A percentile compares a stretch with the other conserved stretches of the same genome.
Evolutionary conservation across 2,329 filamentous ascomycete species (phyloP).

Genomic region (Aspergillus viridinutans): DNA sequence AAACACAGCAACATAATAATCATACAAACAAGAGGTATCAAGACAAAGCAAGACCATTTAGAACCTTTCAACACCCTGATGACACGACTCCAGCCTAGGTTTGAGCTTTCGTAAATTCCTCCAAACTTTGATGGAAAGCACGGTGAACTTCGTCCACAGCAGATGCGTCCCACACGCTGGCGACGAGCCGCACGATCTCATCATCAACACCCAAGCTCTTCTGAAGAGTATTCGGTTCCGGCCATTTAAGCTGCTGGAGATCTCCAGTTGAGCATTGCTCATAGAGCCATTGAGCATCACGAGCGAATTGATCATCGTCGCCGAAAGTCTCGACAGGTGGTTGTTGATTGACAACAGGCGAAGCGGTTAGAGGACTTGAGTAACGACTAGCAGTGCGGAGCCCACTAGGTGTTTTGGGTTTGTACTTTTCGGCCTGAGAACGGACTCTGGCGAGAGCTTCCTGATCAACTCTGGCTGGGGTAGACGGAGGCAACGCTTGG

Average conservation of each 20-base stretch:
- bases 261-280: constrained; percentile 23
- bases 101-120: constrained; percentile 14
- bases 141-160: constrained; percentile 12
- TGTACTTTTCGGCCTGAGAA: constrained; percentile 38
- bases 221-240: constrained; percentile 9
- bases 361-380: constrained; percentile 17
- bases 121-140: constrained; percentile 11
- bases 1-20: neutral
- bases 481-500: constrained; percentile 12
- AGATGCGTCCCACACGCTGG: constrained; percentile 13
- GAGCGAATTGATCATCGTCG: constrained; percentile 18
- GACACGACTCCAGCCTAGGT: neutral
- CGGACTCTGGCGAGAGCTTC: constrained; percentile 34
- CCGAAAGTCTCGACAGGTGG: constrained; percentile 15
- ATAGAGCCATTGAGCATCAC: constrained; percentile 25
- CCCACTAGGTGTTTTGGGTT: constrained; percentile 41
- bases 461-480: constrained; percentile 20
- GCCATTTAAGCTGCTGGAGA: constrained; percentile 21
- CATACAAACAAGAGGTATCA: neutral
- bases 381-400: constrained; percentile 35
- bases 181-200: constrained; percentile 8
- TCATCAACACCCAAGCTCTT: constrained; percentile 15
- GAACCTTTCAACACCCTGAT: neutral
- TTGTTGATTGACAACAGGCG: constrained; percentile 8
- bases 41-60: neutral